These are phyloP conservation scores for Mayamaea pseudoterrestris DNA, from an alignment of 108 stramenopile genomes.

Conservation along the genomic window DNA sequence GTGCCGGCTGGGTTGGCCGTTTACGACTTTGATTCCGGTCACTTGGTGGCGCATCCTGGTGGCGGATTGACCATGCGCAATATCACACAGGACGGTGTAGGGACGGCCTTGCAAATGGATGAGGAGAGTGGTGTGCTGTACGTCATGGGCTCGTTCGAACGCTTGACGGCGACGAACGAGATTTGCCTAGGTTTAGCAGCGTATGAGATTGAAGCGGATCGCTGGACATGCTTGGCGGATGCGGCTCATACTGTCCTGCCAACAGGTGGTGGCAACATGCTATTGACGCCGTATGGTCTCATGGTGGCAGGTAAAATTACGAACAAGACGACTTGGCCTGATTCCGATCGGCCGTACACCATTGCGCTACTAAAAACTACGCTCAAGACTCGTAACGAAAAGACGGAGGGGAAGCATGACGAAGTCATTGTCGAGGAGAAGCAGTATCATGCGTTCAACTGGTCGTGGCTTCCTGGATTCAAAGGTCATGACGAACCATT, in stretches of 20 bases:
- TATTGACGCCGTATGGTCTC: conserved; percentile 73
- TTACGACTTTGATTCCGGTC: conserved; percentile 73
- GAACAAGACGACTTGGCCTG: conserved; percentile 56
- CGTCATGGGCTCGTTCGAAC: conserved; percentile 83
- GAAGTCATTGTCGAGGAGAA: conserved; percentile 15
- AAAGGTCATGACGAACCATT: conserved; percentile 82
- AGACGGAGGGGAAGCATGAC: conserved; percentile 8
- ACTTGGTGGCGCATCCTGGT: conserved; percentile 78
- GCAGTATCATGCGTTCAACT: conserved; percentile 62
- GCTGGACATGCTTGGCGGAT: conserved; percentile 83
- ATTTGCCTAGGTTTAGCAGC: conserved; percentile 70
- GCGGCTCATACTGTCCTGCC: conserved; percentile 65
- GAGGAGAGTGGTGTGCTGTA: conserved; percentile 75
- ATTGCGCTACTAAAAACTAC: conserved; percentile 74
- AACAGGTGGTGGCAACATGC: conserved; percentile 79
- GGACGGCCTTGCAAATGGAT: conserved; percentile 74
- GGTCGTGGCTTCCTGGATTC: conserved; percentile 95
- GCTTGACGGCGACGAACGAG: conserved; percentile 44
- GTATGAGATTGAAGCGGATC: conserved; percentile 58
- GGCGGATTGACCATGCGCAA: conserved; percentile 74
- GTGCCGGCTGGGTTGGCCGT: conserved; percentile 74
- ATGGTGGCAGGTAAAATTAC: conserved; percentile 79
- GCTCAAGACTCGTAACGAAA: conserved; percentile 33
- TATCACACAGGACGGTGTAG: conserved; percentile 69
- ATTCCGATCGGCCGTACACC: conserved; percentile 56